phyloP scores from a whole-genome alignment of 495 filamentous ascomycete species.

The Penicillium goetzii region DNA sequence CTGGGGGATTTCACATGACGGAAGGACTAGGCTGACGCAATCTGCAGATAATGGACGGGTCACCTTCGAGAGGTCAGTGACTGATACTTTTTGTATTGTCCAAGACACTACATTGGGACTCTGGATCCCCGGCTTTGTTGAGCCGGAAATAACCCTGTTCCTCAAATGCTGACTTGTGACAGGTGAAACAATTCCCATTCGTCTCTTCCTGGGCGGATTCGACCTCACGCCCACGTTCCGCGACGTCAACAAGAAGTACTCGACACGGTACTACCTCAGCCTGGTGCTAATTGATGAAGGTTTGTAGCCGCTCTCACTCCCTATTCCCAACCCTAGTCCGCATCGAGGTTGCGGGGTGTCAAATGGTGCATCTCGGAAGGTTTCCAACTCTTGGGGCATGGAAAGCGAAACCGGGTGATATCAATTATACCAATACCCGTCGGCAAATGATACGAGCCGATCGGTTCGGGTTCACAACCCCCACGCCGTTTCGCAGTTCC shows the following conservation, averaged over 20 bases:
- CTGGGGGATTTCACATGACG: not conserved
- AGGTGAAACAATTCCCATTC: conserved; percentile 97
- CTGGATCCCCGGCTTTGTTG: not conserved
- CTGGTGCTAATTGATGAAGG: conserved; percentile 97
- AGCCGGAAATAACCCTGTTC: not conserved
- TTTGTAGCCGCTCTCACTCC: conserved; percentile 37
- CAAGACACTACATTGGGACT: not conserved
- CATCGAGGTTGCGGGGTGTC: not conserved
- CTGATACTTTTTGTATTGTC: not conserved
- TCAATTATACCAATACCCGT: conserved; percentile 40
- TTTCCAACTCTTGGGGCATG: not conserved
- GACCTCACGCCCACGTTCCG: conserved; percentile 98
- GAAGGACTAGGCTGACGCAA: conserved; percentile 25
- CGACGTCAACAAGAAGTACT: conserved; percentile 99
- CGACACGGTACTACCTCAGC: conserved; percentile 95
- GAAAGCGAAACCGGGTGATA: not conserved
- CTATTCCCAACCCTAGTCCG: not conserved
- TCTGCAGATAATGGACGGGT: conserved; percentile 94
- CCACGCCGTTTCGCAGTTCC: conserved; percentile 17
- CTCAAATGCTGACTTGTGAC: conserved; percentile 32
- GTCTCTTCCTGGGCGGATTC: conserved; percentile 96
- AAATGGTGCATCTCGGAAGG: not conserved
- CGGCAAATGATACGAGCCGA: conserved; percentile 42
- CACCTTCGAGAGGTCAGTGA: conserved; percentile 78
- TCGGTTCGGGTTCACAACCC: conserved; percentile 23